Evolutionary conservation across 805 yeast species (phyloP).

Genomic region (Grigorovia yakushimaensis): DNA sequence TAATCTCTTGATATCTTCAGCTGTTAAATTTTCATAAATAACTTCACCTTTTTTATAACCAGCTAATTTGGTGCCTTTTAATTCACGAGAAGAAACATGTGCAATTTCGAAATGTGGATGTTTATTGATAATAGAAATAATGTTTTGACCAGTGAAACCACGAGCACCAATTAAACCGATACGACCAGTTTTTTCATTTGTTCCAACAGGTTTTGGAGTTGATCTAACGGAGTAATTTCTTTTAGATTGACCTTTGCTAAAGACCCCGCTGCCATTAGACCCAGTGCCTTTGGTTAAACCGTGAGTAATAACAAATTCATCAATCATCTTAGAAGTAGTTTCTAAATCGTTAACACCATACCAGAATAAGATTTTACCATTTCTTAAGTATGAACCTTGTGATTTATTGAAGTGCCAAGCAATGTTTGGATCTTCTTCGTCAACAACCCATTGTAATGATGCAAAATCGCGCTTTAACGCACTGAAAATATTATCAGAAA

Average conservation of each 20-base stretch:
- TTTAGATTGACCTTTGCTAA: constrained; percentile 37
- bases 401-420: constrained; percentile 88
- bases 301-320: constrained; percentile 35
- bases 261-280: constrained; percentile 34
- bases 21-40: constrained; percentile 73
- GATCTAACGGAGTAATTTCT: constrained; percentile 43
- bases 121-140: constrained; percentile 73
- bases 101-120: constrained; percentile 84
- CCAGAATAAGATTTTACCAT: constrained; percentile 91
- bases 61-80: constrained; percentile 73
- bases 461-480: constrained; percentile 67
- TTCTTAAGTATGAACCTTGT: constrained; percentile 85
- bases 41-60: constrained; percentile 81
- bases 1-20: constrained; percentile 72
- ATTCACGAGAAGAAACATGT: constrained; percentile 93
- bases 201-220: constrained; percentile 57
- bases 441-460: constrained; percentile 76
- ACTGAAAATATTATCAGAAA: constrained; percentile 86
- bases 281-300: constrained; percentile 26
- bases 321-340: constrained; percentile 54
- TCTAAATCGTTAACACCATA: constrained; percentile 66
- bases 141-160: constrained; percentile 93
- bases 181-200: constrained; percentile 51
- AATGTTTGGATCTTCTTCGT: constrained; percentile 83
- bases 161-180: constrained; percentile 97